Evolutionary conservation across 345 rosid genomes (phyloP), one percentile per base, ranked within the genome.

Genomic region (Citrus unshiu): DNA sequence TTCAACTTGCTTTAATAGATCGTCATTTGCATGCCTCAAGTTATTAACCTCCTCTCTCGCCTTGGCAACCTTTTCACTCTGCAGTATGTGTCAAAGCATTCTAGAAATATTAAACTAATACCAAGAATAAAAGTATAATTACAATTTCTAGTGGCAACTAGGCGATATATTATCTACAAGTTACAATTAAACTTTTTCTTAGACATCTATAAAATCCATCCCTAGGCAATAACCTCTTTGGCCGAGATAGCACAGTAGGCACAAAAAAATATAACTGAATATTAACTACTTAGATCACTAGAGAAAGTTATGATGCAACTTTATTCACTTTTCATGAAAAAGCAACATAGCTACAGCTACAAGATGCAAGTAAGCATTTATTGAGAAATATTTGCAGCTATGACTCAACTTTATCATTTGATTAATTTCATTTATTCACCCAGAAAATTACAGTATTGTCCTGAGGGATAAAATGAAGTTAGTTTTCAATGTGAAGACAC

Each of bases 1-100:
- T 92, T 96, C 98, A 70, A 94, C 98, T 91, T 96, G 99, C 88
- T 94, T 96, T 84, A 84, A 59, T 81, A 96, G 85, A 82, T 96
- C 98, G 73, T 94, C 98, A 75, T 95, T 92, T 54, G 88, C 82
- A 82, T 92, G 99, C 89, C 86, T 90, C 73, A 94, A 81, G 70
- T 82, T 89, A 82, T 83, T 93, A 77, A 90, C 95, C 78, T 96
- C 98, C 75, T 91, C 95, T 79, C 95, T 89, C 77, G 83, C 97
- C 61, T 79, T 86, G 61, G 92, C 97, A 80, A 88, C 93, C 89
- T 88, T 89, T 70, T 94, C 99, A 34, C 80, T 93, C 99, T 96
- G 87, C 79, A 71, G 72, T 57, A 86, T 21, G 30, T 77, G 66
- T 68, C 29, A 81, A 60, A 75, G 8, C 37, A 68, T 32, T 22